A percentile compares a stretch with the other conserved stretches of the same genome.
phyloP scores from a whole-genome alignment of 495 filamentous ascomycete species.

The Aspergillus cavernicola region DNA sequence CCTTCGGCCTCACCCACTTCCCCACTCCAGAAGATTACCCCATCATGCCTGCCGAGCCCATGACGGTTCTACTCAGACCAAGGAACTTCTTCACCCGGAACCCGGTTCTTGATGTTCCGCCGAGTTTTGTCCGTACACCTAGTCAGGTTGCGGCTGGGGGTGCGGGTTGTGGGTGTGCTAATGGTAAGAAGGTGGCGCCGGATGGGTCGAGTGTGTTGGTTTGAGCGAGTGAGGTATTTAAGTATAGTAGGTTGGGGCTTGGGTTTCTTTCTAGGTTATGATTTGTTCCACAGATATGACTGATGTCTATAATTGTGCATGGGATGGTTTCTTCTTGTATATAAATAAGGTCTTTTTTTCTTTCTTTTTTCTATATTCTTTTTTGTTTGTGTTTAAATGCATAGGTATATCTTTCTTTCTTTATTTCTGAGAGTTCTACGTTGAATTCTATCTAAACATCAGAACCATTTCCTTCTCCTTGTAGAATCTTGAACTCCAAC shows the following conservation, averaged over 20 bases:
- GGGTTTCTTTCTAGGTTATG: no score
- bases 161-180: constrained; percentile 36
- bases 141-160: constrained; percentile 58
- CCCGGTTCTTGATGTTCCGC: constrained; percentile 83
- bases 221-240: constrained; percentile 11
- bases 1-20: constrained; percentile 91
- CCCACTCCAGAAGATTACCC: constrained; percentile 91
- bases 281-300: not conserved
- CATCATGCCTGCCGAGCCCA: constrained; percentile 90
- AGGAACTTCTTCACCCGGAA: constrained; percentile 86
- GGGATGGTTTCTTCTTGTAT: constrained; percentile 2
- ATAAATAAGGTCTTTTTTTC: not conserved
- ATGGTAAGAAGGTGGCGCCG: constrained; percentile 28
- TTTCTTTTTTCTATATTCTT: no score
- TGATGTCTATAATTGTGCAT: not conserved
- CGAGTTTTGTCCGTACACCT: constrained; percentile 71
- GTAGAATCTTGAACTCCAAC: no score
- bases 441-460: no score
- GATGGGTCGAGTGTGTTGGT: constrained; percentile 44
- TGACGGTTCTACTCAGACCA: constrained; percentile 78
- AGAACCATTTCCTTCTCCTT: no score
- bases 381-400: no score
- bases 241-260: no score
- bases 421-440: no score
- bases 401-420: no score